Percentiles rank a stretch among this genome's conserved stretches.
These are phyloP conservation scores for Gossypium thurberi DNA, from an alignment of 345 rosid genomes.

Conservation along the genomic window DNA sequence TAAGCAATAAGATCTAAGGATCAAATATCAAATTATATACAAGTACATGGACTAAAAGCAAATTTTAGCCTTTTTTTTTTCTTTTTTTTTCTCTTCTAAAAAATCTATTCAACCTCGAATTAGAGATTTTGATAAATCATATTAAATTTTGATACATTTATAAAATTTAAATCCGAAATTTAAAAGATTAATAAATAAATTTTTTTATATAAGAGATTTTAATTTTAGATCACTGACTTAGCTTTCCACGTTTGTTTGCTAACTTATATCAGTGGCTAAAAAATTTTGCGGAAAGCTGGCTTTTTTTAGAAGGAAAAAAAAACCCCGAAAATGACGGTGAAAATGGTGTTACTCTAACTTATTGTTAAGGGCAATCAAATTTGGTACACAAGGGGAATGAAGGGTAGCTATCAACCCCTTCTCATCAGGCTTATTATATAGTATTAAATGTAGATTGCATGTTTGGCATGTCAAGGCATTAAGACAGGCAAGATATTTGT, in stretches of 20 bases:
- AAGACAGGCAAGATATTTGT: background rate
- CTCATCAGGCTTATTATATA: background rate
- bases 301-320: background rate
- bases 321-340: background rate
- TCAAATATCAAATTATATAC: too few species aligned
- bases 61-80: too few species aligned
- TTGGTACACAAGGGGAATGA: background rate
- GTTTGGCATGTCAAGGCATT: background rate
- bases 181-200: too few species aligned
- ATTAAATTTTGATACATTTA: too few species aligned
- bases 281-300: background rate
- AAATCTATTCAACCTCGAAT: background rate
- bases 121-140: background rate
- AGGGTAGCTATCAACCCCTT: background rate
- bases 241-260: background rate
- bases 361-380: background rate
- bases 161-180: too few species aligned
- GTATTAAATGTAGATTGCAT: background rate
- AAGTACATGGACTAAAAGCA: too few species aligned
- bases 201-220: too few species aligned
- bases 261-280: background rate
- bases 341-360: background rate
- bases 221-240: slow-evolving; percentile 1
- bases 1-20: too few species aligned
- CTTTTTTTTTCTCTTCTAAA: background rate